Conservation (phyloP, 208 protist species). For the Histomonas meleagridis region DNA sequence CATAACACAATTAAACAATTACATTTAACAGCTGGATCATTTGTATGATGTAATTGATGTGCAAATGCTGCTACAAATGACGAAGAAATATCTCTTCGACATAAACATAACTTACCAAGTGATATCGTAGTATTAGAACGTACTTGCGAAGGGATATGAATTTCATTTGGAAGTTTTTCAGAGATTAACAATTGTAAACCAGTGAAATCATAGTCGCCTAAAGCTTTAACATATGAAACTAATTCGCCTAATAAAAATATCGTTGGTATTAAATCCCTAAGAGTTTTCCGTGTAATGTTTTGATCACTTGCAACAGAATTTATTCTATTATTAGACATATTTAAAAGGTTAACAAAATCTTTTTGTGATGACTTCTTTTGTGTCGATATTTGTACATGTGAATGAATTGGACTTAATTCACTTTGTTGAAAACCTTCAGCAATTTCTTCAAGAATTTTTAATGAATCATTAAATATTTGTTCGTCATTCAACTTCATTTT, state of each 20-base stretch:
- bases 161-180: neutral
- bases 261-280: neutral
- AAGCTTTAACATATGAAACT: neutral
- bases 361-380: neutral
- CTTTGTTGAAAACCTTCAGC: neutral
- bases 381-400: neutral
- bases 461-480: neutral
- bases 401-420: neutral
- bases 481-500: neutral
- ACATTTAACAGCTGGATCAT: neutral
- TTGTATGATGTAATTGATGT: neutral
- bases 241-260: neutral
- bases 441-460: neutral
- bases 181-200: neutral
- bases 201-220: neutral
- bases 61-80: slow-evolving; percentile 27
- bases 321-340: neutral
- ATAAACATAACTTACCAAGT: neutral
- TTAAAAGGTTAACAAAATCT: neutral
- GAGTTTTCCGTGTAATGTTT: neutral
- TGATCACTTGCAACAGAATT: neutral
- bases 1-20: slow-evolving; percentile 24
- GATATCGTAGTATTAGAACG: neutral
- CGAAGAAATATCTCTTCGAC: neutral
- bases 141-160: neutral